These are phyloP conservation scores for Bryoglossum gracile DNA, from an alignment of 495 filamentous ascomycete genomes.

Conservation along the genomic window DNA sequence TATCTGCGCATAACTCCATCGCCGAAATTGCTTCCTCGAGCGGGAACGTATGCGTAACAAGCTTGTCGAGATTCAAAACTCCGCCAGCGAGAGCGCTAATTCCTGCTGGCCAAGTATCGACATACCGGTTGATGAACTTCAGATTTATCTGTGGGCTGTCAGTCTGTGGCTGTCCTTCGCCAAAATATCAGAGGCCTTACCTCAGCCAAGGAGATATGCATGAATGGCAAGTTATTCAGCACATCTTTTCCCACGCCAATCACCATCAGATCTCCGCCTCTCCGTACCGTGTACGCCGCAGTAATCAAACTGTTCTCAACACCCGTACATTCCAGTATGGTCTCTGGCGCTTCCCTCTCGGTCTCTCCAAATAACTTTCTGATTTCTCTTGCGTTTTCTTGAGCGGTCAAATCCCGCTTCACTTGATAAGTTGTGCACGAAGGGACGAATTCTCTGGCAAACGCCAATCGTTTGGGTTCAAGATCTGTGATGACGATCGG, in stretches of 20 bases:
- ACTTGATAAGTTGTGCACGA: conserved; percentile 47
- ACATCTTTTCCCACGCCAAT: conserved; percentile 54
- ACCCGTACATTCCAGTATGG: conserved; percentile 57
- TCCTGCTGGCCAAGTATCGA: conserved; percentile 53
- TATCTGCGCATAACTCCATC: conserved; percentile 42
- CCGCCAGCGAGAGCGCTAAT: conserved; percentile 42
- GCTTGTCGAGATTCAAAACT: conserved; percentile 44
- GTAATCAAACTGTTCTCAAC: conserved; percentile 53
- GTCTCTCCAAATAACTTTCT: conserved; percentile 38
- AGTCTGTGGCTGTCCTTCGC: not conserved
- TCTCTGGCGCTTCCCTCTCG: conserved; percentile 38
- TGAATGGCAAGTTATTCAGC: conserved; percentile 60
- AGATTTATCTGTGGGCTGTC: conserved; percentile 44
- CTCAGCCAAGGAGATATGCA: conserved; percentile 56
- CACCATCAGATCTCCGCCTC: conserved; percentile 54
- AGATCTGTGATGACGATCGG: conserved; percentile 59
- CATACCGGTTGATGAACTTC: conserved; percentile 53
- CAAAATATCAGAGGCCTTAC: conserved; percentile 10
- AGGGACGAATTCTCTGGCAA: conserved; percentile 53
- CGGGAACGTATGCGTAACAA: conserved; percentile 46
- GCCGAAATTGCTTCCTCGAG: conserved; percentile 51
- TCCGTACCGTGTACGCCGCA: conserved; percentile 46
- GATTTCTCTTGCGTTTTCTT: conserved; percentile 47
- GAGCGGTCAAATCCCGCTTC: conserved; percentile 33
- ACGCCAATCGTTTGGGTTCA: conserved; percentile 45